phyloP scores from a whole-genome alignment of 805 yeast species.

The Wickerhamiella bombiphila region DNA sequence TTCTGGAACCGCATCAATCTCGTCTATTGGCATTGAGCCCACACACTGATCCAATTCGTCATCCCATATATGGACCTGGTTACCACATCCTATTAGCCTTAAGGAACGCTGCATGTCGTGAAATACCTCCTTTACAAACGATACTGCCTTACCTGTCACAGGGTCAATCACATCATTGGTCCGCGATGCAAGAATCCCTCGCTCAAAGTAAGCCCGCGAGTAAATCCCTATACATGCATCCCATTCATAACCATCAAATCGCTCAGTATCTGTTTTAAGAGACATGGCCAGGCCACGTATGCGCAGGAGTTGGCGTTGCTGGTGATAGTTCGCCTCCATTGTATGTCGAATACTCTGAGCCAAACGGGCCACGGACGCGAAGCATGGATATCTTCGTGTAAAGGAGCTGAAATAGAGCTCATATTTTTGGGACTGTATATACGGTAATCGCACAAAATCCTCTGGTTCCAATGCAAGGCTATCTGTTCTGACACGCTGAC shows the following conservation, averaged over 20 bases:
- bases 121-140: conserved; percentile 13
- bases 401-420: conserved; percentile 11
- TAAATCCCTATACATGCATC: conserved; percentile 10
- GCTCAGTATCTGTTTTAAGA: background rate
- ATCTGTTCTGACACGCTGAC: background rate
- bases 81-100: conserved; percentile 5
- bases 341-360: conserved; percentile 2
- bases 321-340: conserved; percentile 1
- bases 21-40: conserved; percentile 1
- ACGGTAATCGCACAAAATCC: conserved; percentile 6
- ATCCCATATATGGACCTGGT: conserved; percentile 7
- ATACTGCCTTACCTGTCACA: conserved; percentile 2
- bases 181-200: conserved; percentile 6
- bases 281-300: conserved; percentile 3
- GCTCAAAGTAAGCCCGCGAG: conserved; percentile 12
- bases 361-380: background rate
- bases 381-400: conserved; percentile 1
- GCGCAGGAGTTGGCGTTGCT: conserved; percentile 1
- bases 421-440: conserved; percentile 8
- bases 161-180: conserved; percentile 12
- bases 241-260: conserved; percentile 11
- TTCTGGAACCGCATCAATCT: background rate
- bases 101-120: conserved; percentile 1
- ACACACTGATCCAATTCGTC: conserved; percentile 9
- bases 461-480: conserved; percentile 7